These are phyloP conservation scores for Ceratobasidium papillatum DNA, from an alignment of 1,284 basidiomycete genomes.

Conservation along the genomic window DNA sequence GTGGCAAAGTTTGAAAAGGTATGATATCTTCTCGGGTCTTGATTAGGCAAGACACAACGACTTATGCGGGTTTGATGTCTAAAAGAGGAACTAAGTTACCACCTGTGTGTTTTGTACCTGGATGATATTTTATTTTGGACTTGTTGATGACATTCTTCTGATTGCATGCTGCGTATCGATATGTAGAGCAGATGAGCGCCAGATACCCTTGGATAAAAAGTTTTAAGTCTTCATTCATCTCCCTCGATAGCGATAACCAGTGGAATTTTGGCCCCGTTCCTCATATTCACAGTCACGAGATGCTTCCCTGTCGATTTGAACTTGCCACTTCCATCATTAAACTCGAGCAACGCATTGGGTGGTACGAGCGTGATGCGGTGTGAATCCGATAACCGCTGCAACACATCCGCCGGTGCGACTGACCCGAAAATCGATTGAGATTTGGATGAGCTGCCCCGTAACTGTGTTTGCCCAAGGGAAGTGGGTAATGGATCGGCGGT, in stretches of 20 bases:
- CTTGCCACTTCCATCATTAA: conserved; percentile 21
- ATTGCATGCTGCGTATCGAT: conserved; percentile 14
- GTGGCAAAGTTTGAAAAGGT: conserved; percentile 34
- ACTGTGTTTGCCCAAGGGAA: neutral
- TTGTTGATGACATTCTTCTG: conserved; percentile 21
- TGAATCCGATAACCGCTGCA: conserved; percentile 38
- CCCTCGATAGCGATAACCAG: conserved; percentile 22
- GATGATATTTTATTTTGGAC: conserved; percentile 38
- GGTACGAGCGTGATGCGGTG: conserved; percentile 36
- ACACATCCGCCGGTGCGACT: conserved; percentile 26
- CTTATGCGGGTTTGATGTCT: conserved; percentile 12
- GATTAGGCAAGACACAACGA: conserved; percentile 15
- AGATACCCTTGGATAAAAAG: conserved; percentile 18
- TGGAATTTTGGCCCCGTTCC: conserved; percentile 30
- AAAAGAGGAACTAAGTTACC: conserved; percentile 27
- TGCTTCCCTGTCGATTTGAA: conserved; percentile 35
- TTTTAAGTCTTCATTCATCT: conserved; percentile 24
- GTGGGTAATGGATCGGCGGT: neutral
- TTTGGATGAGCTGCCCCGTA: neutral
- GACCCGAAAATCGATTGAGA: conserved; percentile 32
- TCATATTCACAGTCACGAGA: conserved; percentile 9
- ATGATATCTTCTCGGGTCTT: conserved; percentile 25
- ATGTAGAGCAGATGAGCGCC: conserved; percentile 18
- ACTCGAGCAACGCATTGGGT: conserved; percentile 34
- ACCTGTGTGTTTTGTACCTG: conserved; percentile 13